These are phyloP conservation scores for Ceratobasidium papillatum DNA, from an alignment of 1,284 basidiomycete genomes.

Conservation along the genomic window DNA sequence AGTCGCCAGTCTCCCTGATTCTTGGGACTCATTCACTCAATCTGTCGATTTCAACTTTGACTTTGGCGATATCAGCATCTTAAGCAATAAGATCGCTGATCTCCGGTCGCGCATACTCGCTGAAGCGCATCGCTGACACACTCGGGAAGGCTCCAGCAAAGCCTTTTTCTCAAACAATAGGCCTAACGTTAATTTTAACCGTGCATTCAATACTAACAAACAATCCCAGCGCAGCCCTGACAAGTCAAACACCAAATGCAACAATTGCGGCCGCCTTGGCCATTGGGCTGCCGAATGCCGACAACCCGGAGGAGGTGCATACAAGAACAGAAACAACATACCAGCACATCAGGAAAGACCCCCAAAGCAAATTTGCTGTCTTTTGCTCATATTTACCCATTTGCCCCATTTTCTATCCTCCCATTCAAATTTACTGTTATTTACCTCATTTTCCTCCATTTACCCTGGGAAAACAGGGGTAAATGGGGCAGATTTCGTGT, in stretches of 20 bases:
- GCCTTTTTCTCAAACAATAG: too few species aligned
- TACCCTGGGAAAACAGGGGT: too few species aligned
- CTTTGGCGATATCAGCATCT: background rate
- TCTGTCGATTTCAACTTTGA: background rate
- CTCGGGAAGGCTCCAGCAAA: background rate
- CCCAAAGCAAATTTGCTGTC: too few species aligned
- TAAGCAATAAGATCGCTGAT: background rate
- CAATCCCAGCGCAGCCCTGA: background rate
- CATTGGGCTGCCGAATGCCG: constrained; percentile 3
- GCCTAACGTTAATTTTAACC: too few species aligned
- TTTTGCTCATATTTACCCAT: too few species aligned
- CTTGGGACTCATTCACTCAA: constrained; percentile 1
- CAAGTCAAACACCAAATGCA: constrained; percentile 16
- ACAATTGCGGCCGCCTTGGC: constrained; percentile 4
- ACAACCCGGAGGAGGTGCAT: constrained; percentile 9
- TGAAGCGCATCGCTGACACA: background rate
- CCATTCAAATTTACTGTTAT: too few species aligned
- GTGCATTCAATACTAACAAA: too few species aligned
- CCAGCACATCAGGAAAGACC: too few species aligned
- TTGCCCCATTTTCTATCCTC: too few species aligned
- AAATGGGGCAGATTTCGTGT: too few species aligned
- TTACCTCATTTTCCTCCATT: too few species aligned
- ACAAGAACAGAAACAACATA: background rate
- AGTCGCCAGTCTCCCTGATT: background rate
- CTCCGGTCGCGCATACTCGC: background rate